phyloP scores from a whole-genome alignment of 352 stramenopile genomes.

The Phytopythium sindhum region DNA sequence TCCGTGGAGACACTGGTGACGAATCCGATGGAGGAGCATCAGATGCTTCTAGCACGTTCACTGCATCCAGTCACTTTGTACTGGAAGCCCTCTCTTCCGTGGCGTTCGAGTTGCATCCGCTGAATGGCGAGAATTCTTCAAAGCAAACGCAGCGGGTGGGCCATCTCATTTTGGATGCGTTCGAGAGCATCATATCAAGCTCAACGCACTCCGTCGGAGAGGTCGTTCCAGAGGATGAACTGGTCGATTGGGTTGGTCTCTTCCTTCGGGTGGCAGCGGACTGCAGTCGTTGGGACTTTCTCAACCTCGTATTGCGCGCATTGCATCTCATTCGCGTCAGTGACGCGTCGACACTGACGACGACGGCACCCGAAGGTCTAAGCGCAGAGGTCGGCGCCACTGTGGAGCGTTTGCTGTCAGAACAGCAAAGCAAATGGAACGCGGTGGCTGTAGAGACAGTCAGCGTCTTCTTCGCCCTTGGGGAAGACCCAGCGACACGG shows the following conservation, averaged over 20 bases:
- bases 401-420: neutral
- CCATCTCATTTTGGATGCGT: conserved; percentile 57
- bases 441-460: conserved; percentile 45
- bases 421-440: conserved; percentile 30
- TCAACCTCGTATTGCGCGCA: conserved; percentile 40
- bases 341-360: neutral
- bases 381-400: neutral
- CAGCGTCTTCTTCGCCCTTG: conserved; percentile 25
- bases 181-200: conserved; percentile 21
- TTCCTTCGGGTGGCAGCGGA: conserved; percentile 23
- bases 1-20: neutral
- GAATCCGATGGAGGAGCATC: neutral
- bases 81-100: conserved; percentile 17
- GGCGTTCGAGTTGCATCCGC: conserved; percentile 1
- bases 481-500: neutral
- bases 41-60: neutral
- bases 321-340: conserved; percentile 22
- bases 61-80: conserved; percentile 9
- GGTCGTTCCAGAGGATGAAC: neutral
- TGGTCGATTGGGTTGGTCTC: conserved; percentile 16
- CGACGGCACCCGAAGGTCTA: neutral
- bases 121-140: conserved; percentile 10
- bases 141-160: conserved; percentile 49
- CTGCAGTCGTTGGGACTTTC: conserved; percentile 33
- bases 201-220: neutral